phyloP scores from a whole-genome alignment of 176 grass and related monocot genomes.

The Carex littledalei region DNA sequence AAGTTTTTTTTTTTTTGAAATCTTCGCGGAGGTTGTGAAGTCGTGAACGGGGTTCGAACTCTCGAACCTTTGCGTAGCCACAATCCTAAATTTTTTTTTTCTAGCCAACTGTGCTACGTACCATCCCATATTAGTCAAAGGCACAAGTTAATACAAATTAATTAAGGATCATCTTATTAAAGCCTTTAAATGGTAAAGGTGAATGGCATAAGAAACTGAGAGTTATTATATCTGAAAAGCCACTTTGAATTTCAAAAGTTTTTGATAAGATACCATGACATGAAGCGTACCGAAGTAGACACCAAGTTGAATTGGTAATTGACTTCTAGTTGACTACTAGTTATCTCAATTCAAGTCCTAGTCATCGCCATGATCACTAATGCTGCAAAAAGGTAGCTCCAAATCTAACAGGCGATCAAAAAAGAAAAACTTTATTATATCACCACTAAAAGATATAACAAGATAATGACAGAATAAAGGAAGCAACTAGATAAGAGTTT shows the following conservation, averaged over 20 bases:
- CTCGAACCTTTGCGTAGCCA: too few relatives aligned
- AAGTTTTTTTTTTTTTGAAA: too few relatives aligned
- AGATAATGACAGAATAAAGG: not conserved
- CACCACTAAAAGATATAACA: not conserved
- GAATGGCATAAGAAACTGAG: not conserved
- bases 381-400: not conserved
- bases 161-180: not conserved
- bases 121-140: too few relatives aligned
- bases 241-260: not conserved
- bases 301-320: not conserved
- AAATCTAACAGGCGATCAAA: not conserved
- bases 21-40: too few relatives aligned
- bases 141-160: not conserved
- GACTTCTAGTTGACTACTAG: not conserved
- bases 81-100: too few relatives aligned
- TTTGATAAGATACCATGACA: not conserved
- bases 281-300: not conserved
- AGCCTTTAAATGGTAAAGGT: not conserved
- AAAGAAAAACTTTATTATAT: not conserved
- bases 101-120: too few relatives aligned
- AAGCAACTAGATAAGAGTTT: not conserved
- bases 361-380: not conserved
- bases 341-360: not conserved
- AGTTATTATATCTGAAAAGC: not conserved
- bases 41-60: too few relatives aligned